Percentiles rank a stretch among this genome's conserved stretches.
Evolutionary conservation across 2,329 filamentous ascomycete species (phyloP).

Genomic region (Aspergillaceae sp.): DNA sequence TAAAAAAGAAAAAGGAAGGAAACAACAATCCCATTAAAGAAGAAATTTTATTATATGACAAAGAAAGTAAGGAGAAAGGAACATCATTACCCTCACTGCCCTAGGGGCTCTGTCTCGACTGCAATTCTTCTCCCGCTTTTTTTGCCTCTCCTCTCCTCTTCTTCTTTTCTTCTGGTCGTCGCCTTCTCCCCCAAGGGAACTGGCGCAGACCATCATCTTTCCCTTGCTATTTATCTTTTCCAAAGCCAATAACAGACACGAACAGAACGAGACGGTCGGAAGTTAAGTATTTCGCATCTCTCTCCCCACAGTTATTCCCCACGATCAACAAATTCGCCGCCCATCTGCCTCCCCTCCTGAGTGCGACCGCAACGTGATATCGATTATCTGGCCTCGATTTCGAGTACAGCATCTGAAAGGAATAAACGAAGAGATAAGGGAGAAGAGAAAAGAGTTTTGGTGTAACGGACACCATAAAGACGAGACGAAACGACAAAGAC

Average conservation of each 20-base stretch:
- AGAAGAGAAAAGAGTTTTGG: too few relatives aligned
- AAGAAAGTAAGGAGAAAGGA: not conserved
- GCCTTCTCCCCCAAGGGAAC: not conserved
- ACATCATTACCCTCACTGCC: not conserved
- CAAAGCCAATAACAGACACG: not conserved
- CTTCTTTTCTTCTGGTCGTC: not conserved
- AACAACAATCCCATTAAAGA: too few relatives aligned
- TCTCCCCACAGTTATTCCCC: not conserved
- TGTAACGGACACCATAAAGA: too few relatives aligned
- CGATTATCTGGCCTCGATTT: too few relatives aligned
- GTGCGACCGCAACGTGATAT: not conserved
- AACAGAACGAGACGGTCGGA: too few relatives aligned
- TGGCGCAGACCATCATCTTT: not conserved
- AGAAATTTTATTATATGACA: too few relatives aligned
- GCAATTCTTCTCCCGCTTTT: not conserved
- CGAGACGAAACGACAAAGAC: too few relatives aligned
- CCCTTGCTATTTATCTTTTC: too few relatives aligned
- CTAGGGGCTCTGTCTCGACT: not conserved
- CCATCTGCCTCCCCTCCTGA: not conserved
- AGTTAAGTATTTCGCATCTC: not conserved
- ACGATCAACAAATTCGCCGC: not conserved
- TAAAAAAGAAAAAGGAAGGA: too few relatives aligned
- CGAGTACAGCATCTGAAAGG: too few relatives aligned
- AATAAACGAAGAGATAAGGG: too few relatives aligned
- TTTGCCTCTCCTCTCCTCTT: constrained; percentile 2